Base-by-base conservation (phyloP, 2,329 filamentous ascomycete species). In the Byssothecium circinans region DNA sequence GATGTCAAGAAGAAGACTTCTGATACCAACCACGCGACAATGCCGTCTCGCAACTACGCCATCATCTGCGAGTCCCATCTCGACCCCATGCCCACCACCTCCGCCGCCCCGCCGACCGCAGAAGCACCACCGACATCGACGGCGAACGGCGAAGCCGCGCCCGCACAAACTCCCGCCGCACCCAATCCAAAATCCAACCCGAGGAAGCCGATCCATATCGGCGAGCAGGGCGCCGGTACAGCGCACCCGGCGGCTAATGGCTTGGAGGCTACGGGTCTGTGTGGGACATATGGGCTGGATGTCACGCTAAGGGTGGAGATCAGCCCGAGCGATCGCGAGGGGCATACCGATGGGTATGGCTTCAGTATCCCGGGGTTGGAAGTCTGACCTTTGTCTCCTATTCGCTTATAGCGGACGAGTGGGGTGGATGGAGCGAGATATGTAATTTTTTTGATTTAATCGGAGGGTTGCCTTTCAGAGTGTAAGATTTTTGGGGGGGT, bases 11-110 rank as follows among this genome's bases (percentile, higher is more conserved):
- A 62, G 43, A 85, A 91, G 74, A 89, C 87, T 3, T 81, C 85
- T 1, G 75, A 76, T 35, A 86, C 81, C 65, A 96, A 96, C 71
- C 81, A 89, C 54, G 88, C 89, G 52, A 96, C 91, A 10, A 96
- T 96, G 83, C 83, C 83, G 1, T 82, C 78, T 41, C 76, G 83
- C 44, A 85, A 86, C 67, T 85, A 82, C 62, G 83, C 83, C 47
- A 82, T 81, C 64, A 81, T 86, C 67, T 78, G 78, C 36, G 82
- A 86, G 58, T 75, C 72, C 12, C 64, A 61, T 41, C 37, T 67
- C 50, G 50, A 56, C 10, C 39, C 71, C 36, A 52, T 57, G 8
- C 35, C 50, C 1, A 54, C 58, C 4, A 43, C 56, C 15, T 60
- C 58, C 6, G 48, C 55, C 14, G 52, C 61, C 34, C 38, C 50